Base-by-base conservation (phyloP, 768 basidiomycete genomes). In the Baorangia bicolor region DNA sequence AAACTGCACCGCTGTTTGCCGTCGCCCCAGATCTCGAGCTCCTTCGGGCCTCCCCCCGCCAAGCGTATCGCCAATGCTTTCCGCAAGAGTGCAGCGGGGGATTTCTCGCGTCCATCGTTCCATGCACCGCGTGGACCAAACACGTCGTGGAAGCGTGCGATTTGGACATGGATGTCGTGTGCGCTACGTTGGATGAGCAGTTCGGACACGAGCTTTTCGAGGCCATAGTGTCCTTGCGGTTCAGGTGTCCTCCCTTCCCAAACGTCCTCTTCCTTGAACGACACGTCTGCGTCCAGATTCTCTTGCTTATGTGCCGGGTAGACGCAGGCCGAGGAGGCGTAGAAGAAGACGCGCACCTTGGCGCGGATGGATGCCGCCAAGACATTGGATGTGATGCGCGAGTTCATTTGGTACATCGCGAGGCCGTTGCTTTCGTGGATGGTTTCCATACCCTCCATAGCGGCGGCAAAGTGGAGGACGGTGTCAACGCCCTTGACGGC, bases 391-490 rank as follows among this genome's bases (percentile, higher is more conserved):
- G 80, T 82, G 75, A 85, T 84, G 6, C 55, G 35, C 23, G 80
- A 73, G 55, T 86, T 85, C 25, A 78, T 71, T 7, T 60, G 53
- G 58, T 84, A 86, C 27, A 84, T 81, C 18, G 56, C 55, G 40
- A 76, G 69, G 45, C 81, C 79, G 62, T 85, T 85, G 0, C 62
- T 68, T 5, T 69, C 61, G 57, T 85, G 83, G 43, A 85, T 86
- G 0, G 77, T 76, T 2, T 84, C 84, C 85, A 86, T 86, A 0
- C 84, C 84, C 4, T 83, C 84, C 83, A 83, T 84, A 21, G 73
- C 80, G 2, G 83, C 84, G 12, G 84, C 81, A 57, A 85, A 80
- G 63, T 86, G 84, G 20, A 84, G 68, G 25, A 86, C 74, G 8
- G 68, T 73, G 46, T 76, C 58, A 0, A 81, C 72, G 28, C 71